These are phyloP conservation scores for Scopulariopsis brevicaulis DNA, from an alignment of 2,329 filamentous ascomycete species.

Conservation along the genomic window DNA sequence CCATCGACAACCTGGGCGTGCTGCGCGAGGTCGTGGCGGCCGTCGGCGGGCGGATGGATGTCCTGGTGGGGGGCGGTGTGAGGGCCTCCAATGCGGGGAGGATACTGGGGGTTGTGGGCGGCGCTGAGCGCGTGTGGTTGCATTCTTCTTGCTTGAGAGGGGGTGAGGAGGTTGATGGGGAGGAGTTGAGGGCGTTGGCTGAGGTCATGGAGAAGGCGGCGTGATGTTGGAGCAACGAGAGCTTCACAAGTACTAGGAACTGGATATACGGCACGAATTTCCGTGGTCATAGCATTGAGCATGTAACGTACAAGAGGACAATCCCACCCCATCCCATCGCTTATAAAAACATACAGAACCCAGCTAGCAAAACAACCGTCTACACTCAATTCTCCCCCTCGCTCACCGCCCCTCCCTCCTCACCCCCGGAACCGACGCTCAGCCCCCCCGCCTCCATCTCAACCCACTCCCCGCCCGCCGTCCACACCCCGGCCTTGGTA, in stretches of 20 bases:
- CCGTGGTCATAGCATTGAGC: neutral
- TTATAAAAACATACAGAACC: neutral
- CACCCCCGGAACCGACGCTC: conserved; percentile 20
- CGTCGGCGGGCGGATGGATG: conserved; percentile 22
- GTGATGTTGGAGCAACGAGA: neutral
- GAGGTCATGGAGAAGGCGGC: neutral
- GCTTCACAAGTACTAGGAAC: neutral
- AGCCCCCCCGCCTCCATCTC: conserved; percentile 54
- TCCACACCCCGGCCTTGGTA: conserved; percentile 65
- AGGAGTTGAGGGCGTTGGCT: neutral
- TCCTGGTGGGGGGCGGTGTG: conserved; percentile 42
- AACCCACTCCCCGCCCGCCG: conserved; percentile 50
- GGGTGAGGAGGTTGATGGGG: neutral
- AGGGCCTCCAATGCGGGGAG: conserved; percentile 24
- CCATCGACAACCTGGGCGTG: conserved; percentile 23
- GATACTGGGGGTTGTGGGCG: neutral
- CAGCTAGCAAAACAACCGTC: neutral
- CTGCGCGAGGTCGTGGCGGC: conserved; percentile 22
- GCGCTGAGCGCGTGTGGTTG: conserved; percentile 5
- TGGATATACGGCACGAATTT: neutral
- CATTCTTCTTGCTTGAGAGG: conserved; percentile 8
- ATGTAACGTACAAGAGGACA: too few relatives aligned
- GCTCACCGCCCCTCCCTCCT: conserved; percentile 10
- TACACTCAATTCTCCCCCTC: neutral
- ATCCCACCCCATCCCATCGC: neutral